A percentile compares a stretch with the other conserved stretches of the same genome.
phyloP scores from a whole-genome alignment of 177 flowering plant species.

The Vitis hybrid region DNA sequence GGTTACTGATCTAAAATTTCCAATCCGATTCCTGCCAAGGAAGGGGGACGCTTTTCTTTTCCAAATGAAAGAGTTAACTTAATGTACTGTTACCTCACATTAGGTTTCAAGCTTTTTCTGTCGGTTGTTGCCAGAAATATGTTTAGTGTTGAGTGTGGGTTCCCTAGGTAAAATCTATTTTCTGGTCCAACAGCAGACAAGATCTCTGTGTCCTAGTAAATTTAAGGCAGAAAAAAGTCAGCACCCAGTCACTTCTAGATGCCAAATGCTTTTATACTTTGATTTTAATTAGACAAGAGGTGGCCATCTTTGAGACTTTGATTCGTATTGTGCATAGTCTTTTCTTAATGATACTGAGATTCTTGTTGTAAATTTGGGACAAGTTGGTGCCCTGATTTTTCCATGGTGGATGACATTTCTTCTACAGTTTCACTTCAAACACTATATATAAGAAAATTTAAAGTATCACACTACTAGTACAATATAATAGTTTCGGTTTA shows the following conservation, averaged over 20 bases:
- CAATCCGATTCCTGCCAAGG: conserved; percentile 28
- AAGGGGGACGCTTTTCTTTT: conserved; percentile 14
- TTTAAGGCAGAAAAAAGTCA: too few relatives aligned
- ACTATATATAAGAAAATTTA: too few relatives aligned
- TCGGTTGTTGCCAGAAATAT: not conserved
- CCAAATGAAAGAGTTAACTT: conserved; percentile 4
- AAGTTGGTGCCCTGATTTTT: too few relatives aligned
- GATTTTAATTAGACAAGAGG: too few relatives aligned
- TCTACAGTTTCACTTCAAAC: too few relatives aligned
- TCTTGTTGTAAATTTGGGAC: too few relatives aligned
- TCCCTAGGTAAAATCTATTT: not conserved
- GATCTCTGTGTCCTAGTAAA: not conserved
- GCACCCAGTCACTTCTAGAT: not conserved
- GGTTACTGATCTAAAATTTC: conserved; percentile 55
- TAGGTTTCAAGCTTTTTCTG: not conserved
- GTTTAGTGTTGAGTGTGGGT: not conserved
- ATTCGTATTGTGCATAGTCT: too few relatives aligned
- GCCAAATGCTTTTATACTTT: not conserved
- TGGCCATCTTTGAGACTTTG: too few relatives aligned
- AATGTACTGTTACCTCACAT: not conserved
- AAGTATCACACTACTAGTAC: too few relatives aligned
- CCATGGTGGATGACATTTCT: too few relatives aligned
- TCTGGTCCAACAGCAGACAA: not conserved
- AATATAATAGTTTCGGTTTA: too few relatives aligned
- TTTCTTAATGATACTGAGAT: too few relatives aligned